phyloP scores from a whole-genome alignment of 2,329 filamentous ascomycete genomes.

The Pseudopyrenochaeta lycopersici region DNA sequence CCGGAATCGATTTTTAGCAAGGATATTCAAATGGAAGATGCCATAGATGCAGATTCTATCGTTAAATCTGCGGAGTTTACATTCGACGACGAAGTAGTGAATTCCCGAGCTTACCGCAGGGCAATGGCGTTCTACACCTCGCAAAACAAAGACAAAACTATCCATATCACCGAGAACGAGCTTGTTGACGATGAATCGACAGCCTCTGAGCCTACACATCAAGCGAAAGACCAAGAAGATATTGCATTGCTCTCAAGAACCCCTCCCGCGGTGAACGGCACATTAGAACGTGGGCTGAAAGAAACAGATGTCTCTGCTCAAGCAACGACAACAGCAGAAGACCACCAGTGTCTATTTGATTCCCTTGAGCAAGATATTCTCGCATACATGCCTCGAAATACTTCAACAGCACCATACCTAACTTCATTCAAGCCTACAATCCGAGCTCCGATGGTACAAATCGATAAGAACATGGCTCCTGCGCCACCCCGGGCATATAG shows the following conservation, averaged over 20 bases:
- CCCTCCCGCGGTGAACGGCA: background rate
- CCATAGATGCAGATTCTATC: constrained; percentile 25
- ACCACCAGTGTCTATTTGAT: constrained; percentile 16
- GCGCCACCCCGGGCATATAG: constrained; percentile 16
- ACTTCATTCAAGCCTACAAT: background rate
- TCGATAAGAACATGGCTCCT: background rate
- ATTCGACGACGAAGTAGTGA: constrained; percentile 44
- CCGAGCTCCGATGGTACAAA: background rate
- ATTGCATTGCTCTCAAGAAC: background rate
- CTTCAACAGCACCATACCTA: constrained; percentile 11
- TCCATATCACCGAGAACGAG: constrained; percentile 4
- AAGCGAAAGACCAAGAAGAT: background rate
- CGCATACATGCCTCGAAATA: constrained; percentile 23
- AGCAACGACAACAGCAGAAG: background rate
- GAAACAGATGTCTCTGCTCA: background rate
- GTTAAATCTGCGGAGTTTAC: constrained; percentile 35
- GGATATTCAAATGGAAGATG: constrained; percentile 1
- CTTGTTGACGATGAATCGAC: constrained; percentile 17
- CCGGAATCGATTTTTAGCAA: constrained; percentile 36
- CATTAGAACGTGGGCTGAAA: no score
- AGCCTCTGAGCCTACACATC: constrained; percentile 9
- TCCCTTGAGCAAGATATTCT: constrained; percentile 24
- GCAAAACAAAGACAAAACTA: constrained; percentile 2
- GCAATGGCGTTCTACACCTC: constrained; percentile 34
- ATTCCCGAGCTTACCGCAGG: constrained; percentile 42